Percentiles rank a stretch among this genome's conserved stretches.
These are phyloP conservation scores for Magnolia kwangsiensis DNA, from an alignment of 164 flowering plant species.

Conservation along the genomic window DNA sequence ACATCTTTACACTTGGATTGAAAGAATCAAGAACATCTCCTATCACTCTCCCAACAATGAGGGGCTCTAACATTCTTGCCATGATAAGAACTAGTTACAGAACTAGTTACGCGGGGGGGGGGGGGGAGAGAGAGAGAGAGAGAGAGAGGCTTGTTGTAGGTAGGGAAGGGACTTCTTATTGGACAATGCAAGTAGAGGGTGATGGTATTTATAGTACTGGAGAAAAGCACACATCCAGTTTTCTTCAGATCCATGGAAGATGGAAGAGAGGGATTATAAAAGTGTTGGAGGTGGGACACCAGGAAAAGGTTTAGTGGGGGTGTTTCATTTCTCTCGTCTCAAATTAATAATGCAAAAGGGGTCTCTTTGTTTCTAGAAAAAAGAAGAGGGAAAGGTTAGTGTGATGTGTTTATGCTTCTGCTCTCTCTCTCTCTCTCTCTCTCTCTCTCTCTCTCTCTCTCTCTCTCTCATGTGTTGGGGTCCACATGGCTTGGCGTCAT, in stretches of 20 bases:
- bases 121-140: not conserved
- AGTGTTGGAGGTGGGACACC: constrained; percentile 17
- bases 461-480: not conserved
- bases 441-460: not conserved
- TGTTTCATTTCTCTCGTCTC: not conserved
- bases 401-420: too few species aligned
- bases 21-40: constrained; percentile 58
- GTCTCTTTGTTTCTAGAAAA: not conserved
- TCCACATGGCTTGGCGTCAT: not conserved
- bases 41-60: constrained; percentile 47
- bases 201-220: constrained; percentile 21
- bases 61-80: constrained; percentile 49
- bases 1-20: constrained; percentile 36
- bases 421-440: too few species aligned
- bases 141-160: constrained; percentile 1
- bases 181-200: constrained; percentile 17
- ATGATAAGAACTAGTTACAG: constrained; percentile 14
- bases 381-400: not conserved
- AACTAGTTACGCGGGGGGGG: too few species aligned
- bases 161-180: constrained; percentile 17
- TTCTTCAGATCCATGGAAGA: constrained; percentile 8
- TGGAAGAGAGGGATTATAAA: not conserved
- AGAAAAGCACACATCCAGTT: not conserved
- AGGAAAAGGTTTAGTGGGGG: not conserved
- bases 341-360: constrained; percentile 1